Base-by-base conservation (phyloP, 2,329 filamentous ascomycete genomes). In the Paecilomyces fulvus region DNA sequence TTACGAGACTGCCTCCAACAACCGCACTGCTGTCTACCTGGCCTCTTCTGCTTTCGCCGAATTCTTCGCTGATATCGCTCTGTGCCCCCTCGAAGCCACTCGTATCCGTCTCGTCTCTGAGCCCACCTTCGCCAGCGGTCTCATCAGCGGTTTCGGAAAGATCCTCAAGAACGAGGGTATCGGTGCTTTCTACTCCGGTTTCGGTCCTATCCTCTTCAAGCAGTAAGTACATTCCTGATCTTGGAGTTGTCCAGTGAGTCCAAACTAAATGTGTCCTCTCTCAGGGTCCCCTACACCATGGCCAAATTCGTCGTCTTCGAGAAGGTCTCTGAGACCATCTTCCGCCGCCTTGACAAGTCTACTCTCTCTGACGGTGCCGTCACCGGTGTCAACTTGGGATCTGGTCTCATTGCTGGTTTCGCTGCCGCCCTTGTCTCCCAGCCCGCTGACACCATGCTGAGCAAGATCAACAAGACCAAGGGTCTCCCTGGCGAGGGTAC, bases 401-500 rank as follows among this genome's bases (percentile, higher is more conserved):
- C 89, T 64, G 91, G 91, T 80, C 79, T 95, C 65, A 83, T 92
- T 57, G 91, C 91, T 55, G 83, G 91, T 82, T 90, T 95, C 79
- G 90, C 89, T 68, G 90, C 90, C 67, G 90, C 90, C 72, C 74
- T 92, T 67, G 83, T 95, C 73, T 95, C 90, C 61, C 90, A 95
- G 80, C 90, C 90, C 67, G 90, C 90, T 74, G 90, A 95, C 76
- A 95, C 90, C 72, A 95, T 95, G 90, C 86, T 95, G 63, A 88
- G 84, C 79, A 94, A 92, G 85, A 94, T 95, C 83, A 95, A 95
- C 88, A 94, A 94, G 88, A 90, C 88, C 78, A 86, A 90, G 81
- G 90, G 89, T 78, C 80, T 85, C 59, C 89, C 90, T 64, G 90
- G 90, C 81, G 89, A 95, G 81, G 85, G 90, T 70, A 94, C 88